phyloP scores from a whole-genome alignment of 1,284 basidiomycete species.

The Ceratobasidium papillatum region DNA sequence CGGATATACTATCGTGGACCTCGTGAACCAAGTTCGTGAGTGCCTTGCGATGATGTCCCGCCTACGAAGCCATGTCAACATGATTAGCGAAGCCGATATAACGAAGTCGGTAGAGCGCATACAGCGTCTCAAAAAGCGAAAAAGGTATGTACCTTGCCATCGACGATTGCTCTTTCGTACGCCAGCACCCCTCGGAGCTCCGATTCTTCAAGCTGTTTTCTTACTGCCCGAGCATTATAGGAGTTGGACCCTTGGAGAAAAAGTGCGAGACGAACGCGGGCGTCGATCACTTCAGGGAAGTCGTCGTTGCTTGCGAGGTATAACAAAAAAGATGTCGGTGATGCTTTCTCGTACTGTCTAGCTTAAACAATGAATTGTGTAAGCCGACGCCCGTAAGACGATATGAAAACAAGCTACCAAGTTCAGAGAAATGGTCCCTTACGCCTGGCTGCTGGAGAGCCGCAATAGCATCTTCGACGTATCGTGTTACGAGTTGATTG shows the following conservation, averaged over 20 bases:
- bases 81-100: background rate
- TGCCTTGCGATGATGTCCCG: conserved; percentile 70
- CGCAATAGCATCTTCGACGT: conserved; percentile 63
- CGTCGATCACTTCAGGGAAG: conserved; percentile 69
- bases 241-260: conserved; percentile 78
- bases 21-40: conserved; percentile 74
- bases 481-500: conserved; percentile 64
- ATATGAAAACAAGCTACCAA: background rate
- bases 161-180: conserved; percentile 80
- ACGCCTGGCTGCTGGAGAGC: conserved; percentile 50
- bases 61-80: conserved; percentile 55
- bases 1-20: conserved; percentile 75
- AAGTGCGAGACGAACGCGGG: conserved; percentile 76
- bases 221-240: conserved; percentile 67
- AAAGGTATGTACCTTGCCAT: conserved; percentile 70
- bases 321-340: conserved; percentile 59
- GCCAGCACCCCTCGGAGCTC: conserved; percentile 59
- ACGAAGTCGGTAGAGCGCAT: background rate
- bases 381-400: conserved; percentile 1
- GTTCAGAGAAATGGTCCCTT: background rate
- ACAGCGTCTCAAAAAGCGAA: conserved; percentile 10
- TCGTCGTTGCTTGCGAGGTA: conserved; percentile 66
- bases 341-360: conserved; percentile 50
- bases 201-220: conserved; percentile 59
- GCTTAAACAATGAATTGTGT: background rate